Evolutionary conservation across 1,284 basidiomycete genomes (phyloP), one percentile per base, ranked within the genome.

Genomic region (Melampsora larici-populina): DNA sequence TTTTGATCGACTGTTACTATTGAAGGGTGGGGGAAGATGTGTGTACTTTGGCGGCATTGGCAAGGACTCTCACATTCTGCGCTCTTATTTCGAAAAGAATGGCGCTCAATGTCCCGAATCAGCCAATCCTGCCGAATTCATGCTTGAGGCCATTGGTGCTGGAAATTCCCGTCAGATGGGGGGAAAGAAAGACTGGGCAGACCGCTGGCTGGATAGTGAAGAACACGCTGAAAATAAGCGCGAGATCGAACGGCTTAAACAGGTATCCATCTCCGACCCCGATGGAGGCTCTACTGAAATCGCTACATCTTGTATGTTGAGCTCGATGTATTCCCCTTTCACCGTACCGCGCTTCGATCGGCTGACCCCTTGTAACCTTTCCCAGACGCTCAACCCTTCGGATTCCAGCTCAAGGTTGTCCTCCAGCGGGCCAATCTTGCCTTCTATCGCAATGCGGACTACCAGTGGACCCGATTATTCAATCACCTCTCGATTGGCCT

Each of bases 391-490:
- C 92, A 93, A 0, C 87, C 90, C 0, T 91, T 93, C 86, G 83
- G 86, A 79, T 91, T 90, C 82, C 94, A 97, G 84, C 86, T 97
- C 81, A 87, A 88, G 83, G 87, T 88, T 7, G 92, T 96, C 70
- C 87, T 91, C 18, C 80, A 86, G 48, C 87, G 94, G 69, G 93
- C 94, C 82, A 90, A 90, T 82, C 83, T 87, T 31, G 89, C 92
- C 1, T 86, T 94, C 43, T 95, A 91, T 91, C 87, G 94, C 78
- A 92, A 89, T 18, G 89, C 91, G 0, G 89, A 94, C 80, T 93
- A 93, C 82, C 85, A 86, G 78, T 92, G 91, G 86, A 93, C 90
- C 65, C 89, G 93, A 69, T 86, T 94, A 63, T 93, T 93, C 84
- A 82, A 83, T 69, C 82, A 84, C 78, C 40, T 81, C 6, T 79